A percentile compares a stretch with the other conserved stretches of the same genome.
These are phyloP conservation scores for Pythium aquatile DNA, from an alignment of 352 stramenopile genomes.

Conservation along the genomic window DNA sequence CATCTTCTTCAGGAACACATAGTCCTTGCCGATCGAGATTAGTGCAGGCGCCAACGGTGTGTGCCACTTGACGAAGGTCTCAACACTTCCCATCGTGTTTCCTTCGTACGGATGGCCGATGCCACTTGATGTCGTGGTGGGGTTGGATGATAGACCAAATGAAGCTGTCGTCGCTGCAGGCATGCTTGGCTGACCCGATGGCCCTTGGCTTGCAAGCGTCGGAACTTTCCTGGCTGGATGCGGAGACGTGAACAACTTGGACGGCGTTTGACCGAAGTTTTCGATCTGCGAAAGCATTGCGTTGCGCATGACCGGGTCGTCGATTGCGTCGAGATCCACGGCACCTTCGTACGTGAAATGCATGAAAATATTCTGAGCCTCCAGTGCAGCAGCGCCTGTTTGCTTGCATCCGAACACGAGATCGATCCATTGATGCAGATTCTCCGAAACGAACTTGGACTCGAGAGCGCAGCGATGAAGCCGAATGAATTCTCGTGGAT, in stretches of 20 bases:
- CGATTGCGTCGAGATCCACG: constrained; percentile 76
- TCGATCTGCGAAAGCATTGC: constrained; percentile 92
- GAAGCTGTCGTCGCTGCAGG: background rate
- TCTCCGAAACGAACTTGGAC: constrained; percentile 93
- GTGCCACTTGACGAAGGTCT: constrained; percentile 78
- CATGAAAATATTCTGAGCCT: constrained; percentile 93
- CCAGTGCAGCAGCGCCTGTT: constrained; percentile 88
- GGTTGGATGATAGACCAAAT: background rate
- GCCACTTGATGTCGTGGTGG: background rate
- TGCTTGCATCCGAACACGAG: constrained; percentile 97
- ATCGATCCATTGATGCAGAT: constrained; percentile 98
- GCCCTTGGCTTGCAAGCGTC: constrained; percentile 13
- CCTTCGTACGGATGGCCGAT: constrained; percentile 50
- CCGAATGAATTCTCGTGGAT: constrained; percentile 93
- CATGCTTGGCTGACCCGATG: background rate
- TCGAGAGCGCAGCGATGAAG: constrained; percentile 95
- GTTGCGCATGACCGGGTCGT: constrained; percentile 88
- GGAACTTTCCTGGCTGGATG: constrained; percentile 68
- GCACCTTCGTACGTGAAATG: constrained; percentile 83
- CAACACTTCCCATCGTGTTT: constrained; percentile 58
- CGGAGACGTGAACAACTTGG: constrained; percentile 61
- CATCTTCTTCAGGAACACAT: constrained; percentile 68
- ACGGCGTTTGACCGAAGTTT: constrained; percentile 89
- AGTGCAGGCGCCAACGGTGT: constrained; percentile 61
- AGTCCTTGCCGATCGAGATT: constrained; percentile 75